These are phyloP conservation scores for Populus tremula DNA, from an alignment of 345 rosid species.

Conservation along the genomic window DNA sequence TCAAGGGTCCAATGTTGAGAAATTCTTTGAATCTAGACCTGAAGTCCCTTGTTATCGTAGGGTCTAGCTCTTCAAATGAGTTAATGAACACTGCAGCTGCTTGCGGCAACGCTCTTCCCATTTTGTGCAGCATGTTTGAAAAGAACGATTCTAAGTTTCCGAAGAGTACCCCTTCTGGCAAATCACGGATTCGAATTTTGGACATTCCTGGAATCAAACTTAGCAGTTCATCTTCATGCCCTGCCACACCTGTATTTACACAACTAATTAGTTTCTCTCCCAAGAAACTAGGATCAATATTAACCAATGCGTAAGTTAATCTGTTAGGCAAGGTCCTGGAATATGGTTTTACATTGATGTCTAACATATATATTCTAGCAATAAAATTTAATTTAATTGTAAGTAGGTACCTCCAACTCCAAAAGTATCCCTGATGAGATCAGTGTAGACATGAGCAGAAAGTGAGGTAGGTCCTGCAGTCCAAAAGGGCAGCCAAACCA, in stretches of 20 bases:
- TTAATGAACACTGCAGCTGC: constrained; percentile 42
- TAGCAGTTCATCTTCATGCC: constrained; percentile 29
- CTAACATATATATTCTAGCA: too few species aligned
- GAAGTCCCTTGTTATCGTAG: constrained; percentile 25
- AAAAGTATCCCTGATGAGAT: constrained; percentile 18
- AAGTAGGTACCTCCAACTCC: neutral
- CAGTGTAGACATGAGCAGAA: constrained; percentile 28
- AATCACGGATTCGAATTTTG: constrained; percentile 26
- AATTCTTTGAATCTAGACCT: constrained; percentile 32
- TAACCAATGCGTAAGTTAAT: neutral
- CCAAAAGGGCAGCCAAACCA: constrained; percentile 26
- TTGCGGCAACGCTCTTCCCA: constrained; percentile 33
- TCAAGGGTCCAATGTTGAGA: constrained; percentile 39
- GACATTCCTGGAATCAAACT: constrained; percentile 41
- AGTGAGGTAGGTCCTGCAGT: constrained; percentile 15
- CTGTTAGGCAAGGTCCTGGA: neutral
- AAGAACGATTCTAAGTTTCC: constrained; percentile 36
- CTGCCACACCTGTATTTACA: constrained; percentile 12
- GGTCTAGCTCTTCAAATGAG: constrained; percentile 46
- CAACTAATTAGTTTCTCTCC: neutral
- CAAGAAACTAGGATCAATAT: too few species aligned
- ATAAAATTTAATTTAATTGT: constrained; percentile 3
- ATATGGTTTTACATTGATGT: too few species aligned
- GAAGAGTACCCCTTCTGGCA: constrained; percentile 40
- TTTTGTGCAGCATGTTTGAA: constrained; percentile 32